phyloP scores from a whole-genome alignment of 148 eudicot species.

The Silene uniflora region DNA sequence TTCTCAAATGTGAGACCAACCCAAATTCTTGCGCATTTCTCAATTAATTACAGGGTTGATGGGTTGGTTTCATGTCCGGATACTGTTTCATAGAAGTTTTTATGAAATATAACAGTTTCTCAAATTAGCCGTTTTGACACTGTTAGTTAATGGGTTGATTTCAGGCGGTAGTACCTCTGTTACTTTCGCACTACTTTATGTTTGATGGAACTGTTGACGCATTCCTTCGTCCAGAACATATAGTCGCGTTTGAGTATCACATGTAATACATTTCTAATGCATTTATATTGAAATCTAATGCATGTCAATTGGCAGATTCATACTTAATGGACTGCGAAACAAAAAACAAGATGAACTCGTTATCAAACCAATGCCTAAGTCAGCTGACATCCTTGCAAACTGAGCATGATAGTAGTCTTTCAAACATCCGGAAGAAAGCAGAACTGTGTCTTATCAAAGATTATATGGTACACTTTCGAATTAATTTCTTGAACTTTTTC shows the following conservation, averaged over 20 bases:
- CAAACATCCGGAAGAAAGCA: conserved; percentile 41
- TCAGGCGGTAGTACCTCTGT: too few relatives aligned
- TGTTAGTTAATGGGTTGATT: too few relatives aligned
- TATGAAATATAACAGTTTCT: too few relatives aligned
- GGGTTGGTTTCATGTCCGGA: too few relatives aligned
- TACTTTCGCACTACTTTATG: too few relatives aligned
- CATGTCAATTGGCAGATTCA: conserved; percentile 47
- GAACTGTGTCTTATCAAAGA: conserved; percentile 55
- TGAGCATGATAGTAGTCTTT: conserved; percentile 39
- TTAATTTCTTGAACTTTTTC: neutral
- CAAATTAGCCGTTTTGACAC: too few relatives aligned
- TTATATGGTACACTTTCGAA: conserved; percentile 49
- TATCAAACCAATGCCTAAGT: conserved; percentile 38
- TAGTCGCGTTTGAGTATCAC: neutral
- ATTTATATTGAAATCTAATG: neutral
- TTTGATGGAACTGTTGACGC: neutral
- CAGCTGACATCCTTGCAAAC: conserved; percentile 40
- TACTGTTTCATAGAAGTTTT: too few relatives aligned
- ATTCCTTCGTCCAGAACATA: neutral
- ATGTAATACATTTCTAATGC: neutral
- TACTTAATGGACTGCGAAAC: conserved; percentile 46
- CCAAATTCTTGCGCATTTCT: too few relatives aligned
- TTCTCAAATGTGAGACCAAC: too few relatives aligned
- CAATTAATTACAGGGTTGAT: too few relatives aligned
- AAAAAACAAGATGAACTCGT: conserved; percentile 42